phyloP scores from a whole-genome alignment of 441 rosid genomes.

The Arabidopsis lyrata region DNA sequence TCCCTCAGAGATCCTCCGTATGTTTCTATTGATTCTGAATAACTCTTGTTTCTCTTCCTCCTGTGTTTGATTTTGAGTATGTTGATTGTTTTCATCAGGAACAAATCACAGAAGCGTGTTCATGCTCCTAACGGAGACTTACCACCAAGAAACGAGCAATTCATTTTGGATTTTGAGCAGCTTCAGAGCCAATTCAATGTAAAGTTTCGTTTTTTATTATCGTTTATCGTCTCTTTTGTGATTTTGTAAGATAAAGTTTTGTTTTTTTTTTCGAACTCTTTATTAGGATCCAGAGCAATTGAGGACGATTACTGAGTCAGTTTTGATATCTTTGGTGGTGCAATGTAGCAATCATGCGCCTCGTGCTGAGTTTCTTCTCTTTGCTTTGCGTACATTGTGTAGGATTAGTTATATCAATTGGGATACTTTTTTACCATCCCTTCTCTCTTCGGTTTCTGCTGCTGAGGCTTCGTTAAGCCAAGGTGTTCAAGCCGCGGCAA shows the following conservation, averaged over 20 bases:
- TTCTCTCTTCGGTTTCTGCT: constrained; percentile 85
- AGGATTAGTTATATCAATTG: constrained; percentile 82
- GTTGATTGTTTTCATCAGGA: constrained; percentile 52
- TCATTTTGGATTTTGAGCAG: constrained; percentile 85
- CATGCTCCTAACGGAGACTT: constrained; percentile 82
- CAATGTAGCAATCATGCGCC: constrained; percentile 90
- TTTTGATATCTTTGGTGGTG: constrained; percentile 79
- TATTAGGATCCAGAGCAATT: constrained; percentile 87
- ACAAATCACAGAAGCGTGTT: constrained; percentile 85
- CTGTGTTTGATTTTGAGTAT: not conserved
- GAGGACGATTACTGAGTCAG: constrained; percentile 81
- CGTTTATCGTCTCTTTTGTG: not conserved
- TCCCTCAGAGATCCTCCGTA: constrained; percentile 79
- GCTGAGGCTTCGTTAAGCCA: constrained; percentile 73
- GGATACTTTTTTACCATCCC: constrained; percentile 85
- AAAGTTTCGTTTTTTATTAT: constrained; percentile 31
- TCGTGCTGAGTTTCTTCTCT: constrained; percentile 91
- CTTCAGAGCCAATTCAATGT: constrained; percentile 79
- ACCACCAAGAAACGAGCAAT: constrained; percentile 91
- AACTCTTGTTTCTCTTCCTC: not conserved
- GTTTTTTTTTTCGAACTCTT: constrained; percentile 19
- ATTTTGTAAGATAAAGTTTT: constrained; percentile 11
- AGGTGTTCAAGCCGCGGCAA: constrained; percentile 58
- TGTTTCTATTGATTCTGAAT: constrained; percentile 36
- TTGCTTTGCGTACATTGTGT: constrained; percentile 80